Conservation (phyloP, 345 rosid genomes). For the Nephelium lappaceum region DNA sequence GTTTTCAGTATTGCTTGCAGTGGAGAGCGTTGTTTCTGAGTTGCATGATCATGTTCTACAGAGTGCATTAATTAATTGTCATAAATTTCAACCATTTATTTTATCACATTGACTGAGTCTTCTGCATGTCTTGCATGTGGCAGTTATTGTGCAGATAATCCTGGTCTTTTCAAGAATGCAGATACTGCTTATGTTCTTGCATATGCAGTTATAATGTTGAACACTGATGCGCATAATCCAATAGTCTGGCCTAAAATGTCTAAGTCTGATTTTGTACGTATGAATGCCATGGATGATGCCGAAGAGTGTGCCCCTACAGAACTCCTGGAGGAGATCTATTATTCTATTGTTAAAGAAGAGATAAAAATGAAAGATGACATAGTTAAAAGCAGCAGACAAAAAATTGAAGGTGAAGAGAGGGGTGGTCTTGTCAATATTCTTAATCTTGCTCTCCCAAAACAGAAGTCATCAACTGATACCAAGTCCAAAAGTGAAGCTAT, state of each 20-base stretch:
- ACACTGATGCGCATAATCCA: conserved; percentile 96
- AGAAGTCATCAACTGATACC: conserved; percentile 66
- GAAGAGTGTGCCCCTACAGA: conserved; percentile 83
- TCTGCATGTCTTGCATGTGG: conserved; percentile 33
- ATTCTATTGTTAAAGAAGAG: conserved; percentile 94
- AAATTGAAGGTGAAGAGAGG: conserved; percentile 88
- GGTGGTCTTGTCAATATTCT: conserved; percentile 86
- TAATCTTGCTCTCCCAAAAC: conserved; percentile 85
- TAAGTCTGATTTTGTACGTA: conserved; percentile 83
- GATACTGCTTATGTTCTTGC: conserved; percentile 99
- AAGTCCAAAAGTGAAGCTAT: conserved; percentile 87
- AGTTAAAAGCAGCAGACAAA: conserved; percentile 63
- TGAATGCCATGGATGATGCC: conserved; percentile 77
- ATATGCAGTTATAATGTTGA: conserved; percentile 96
- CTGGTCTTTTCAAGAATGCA: conserved; percentile 92
- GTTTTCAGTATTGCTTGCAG: conserved; percentile 1
- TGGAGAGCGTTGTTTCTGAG: neutral
- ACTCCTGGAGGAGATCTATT: conserved; percentile 88
- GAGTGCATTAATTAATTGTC: neutral
- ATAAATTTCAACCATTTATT: neutral
- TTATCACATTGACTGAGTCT: conserved; percentile 3
- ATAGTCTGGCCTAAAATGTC: conserved; percentile 99
- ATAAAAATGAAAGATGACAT: conserved; percentile 89
- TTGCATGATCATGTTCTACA: neutral
- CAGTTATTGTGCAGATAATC: conserved; percentile 97